Conservation (phyloP, 345 rosid genomes). For the Syzygium grande region DNA sequence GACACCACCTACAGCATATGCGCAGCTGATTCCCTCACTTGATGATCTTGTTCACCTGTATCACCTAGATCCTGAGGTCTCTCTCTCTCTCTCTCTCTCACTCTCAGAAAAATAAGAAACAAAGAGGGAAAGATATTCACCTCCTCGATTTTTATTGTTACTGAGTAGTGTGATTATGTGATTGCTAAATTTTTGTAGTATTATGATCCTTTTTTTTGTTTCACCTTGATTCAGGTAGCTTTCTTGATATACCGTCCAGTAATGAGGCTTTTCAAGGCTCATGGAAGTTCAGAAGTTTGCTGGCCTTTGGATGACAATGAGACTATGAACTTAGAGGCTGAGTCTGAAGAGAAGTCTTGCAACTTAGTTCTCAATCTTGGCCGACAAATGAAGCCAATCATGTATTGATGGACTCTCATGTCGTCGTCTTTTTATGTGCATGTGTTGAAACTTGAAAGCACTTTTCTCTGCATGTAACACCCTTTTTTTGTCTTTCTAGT, state of each 20-base stretch:
- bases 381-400: conserved; percentile 40
- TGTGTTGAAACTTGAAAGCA: not conserved
- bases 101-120: not conserved
- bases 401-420: conserved; percentile 25
- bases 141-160: not conserved
- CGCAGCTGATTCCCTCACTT: conserved; percentile 79
- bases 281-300: conserved; percentile 49
- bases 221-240: conserved; percentile 49
- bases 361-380: conserved; percentile 62
- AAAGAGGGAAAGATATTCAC: not conserved
- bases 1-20: conserved; percentile 66
- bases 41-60: conserved; percentile 78
- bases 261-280: conserved; percentile 91
- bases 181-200: not conserved
- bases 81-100: conserved; percentile 11
- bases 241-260: conserved; percentile 94
- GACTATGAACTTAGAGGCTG: conserved; percentile 30
- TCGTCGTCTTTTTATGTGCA: not conserved
- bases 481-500: not conserved
- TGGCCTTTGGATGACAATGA: conserved; percentile 83
- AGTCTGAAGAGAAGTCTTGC: conserved; percentile 22
- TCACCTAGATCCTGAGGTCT: conserved; percentile 97
- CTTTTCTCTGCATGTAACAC: not conserved
- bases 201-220: not conserved
- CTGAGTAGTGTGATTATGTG: not conserved